Evolutionary conservation across 352 stramenopile genomes (phyloP).

Genomic region (Stramenopiles sp.): DNA sequence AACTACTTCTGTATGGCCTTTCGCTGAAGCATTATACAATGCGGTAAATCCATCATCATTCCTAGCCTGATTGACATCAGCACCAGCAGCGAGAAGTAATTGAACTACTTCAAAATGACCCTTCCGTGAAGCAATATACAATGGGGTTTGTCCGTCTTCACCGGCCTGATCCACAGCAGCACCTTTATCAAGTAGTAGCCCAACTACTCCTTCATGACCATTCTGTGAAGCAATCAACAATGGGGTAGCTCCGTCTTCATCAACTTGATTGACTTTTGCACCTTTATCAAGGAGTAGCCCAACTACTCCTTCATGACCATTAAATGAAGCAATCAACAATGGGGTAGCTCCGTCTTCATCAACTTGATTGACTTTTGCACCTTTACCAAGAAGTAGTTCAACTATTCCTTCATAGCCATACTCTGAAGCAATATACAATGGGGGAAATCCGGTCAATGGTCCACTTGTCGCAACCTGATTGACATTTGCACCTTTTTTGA

Average conservation of each 20-base stretch:
- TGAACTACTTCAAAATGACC: neutral
- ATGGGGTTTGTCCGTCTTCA: neutral
- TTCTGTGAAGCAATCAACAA: neutral
- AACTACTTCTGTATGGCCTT: neutral
- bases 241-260: too few relatives aligned
- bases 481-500: neutral
- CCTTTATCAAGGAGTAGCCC: too few relatives aligned
- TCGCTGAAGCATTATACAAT: neutral
- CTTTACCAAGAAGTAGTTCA: neutral
- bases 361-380: neutral
- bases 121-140: neutral
- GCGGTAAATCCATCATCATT: slow-evolving; percentile 6
- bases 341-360: too few relatives aligned
- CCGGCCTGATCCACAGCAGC: neutral
- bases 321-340: too few relatives aligned
- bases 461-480: neutral
- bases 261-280: too few relatives aligned
- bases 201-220: neutral
- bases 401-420: neutral
- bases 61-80: neutral
- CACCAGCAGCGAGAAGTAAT: neutral
- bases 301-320: too few relatives aligned
- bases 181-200: slow-evolving; percentile 2
- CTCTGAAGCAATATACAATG: neutral
- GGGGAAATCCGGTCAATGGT: neutral